Conservation (phyloP, 495 filamentous ascomycete genomes). For the Cercophora scortea region DNA sequence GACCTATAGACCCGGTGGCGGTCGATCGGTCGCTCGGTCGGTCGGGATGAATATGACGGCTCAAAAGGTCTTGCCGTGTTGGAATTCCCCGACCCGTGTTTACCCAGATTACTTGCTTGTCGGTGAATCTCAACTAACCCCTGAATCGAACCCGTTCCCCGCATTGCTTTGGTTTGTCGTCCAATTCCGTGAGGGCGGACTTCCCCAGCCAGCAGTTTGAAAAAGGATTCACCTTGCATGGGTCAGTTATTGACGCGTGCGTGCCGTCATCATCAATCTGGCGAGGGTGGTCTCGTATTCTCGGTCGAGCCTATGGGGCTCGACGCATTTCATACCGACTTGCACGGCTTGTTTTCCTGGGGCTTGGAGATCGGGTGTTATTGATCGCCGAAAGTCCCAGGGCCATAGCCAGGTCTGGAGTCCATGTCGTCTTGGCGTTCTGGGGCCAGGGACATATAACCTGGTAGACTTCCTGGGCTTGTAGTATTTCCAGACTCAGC, state of each 20-base stretch:
- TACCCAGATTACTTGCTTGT: conserved; percentile 17
- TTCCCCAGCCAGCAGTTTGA: conserved; percentile 14
- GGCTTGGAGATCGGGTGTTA: neutral
- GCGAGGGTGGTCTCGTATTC: neutral
- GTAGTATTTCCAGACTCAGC: neutral
- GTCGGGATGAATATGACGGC: conserved; percentile 3
- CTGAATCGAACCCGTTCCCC: conserved; percentile 3
- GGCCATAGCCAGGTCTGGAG: neutral
- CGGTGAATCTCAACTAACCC: neutral
- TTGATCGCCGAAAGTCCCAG: neutral
- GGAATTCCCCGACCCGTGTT: conserved; percentile 16
- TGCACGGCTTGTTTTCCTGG: conserved; percentile 8
- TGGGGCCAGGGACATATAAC: conserved; percentile 10
- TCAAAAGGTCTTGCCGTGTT: conserved; percentile 9
- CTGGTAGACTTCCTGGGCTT: conserved; percentile 1
- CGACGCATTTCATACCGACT: conserved; percentile 1
- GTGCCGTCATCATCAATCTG: conserved; percentile 2
- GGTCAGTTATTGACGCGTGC: neutral
- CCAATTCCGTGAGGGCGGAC: conserved; percentile 8
- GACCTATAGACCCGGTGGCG: too few relatives aligned
- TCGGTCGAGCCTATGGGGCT: conserved; percentile 4
- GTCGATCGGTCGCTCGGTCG: too few relatives aligned
- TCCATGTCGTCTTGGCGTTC: neutral
- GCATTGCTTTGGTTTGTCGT: neutral
- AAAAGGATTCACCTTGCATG: neutral